Evolutionary conservation across 208 protist species (phyloP).

Genomic region (Strigomonas culicis): DNA sequence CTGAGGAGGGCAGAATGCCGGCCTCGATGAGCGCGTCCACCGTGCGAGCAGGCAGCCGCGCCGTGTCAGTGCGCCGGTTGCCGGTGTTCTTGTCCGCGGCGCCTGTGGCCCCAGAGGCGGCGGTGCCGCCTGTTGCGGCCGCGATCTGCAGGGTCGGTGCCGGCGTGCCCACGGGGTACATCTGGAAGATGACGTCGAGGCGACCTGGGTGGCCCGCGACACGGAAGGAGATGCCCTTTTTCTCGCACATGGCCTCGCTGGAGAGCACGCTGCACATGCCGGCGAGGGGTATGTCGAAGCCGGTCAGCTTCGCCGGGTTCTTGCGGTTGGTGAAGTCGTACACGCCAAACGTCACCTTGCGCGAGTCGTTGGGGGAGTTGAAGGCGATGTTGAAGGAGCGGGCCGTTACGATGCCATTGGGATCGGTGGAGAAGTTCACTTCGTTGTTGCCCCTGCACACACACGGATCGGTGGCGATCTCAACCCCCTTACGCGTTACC

Average conservation of each 20-base stretch:
- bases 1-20: conserved; percentile 43
- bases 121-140: conserved; percentile 4
- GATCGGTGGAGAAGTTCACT: conserved; percentile 59
- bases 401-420: conserved; percentile 34
- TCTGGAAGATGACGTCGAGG: conserved; percentile 82
- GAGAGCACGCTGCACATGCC: conserved; percentile 89
- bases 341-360: conserved; percentile 68
- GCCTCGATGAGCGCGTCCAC: conserved; percentile 58
- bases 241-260: conserved; percentile 80
- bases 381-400: conserved; percentile 68
- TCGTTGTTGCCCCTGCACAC: conserved; percentile 56
- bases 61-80: conserved; percentile 11
- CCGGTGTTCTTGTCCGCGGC: neutral
- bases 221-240: conserved; percentile 81
- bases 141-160: conserved; percentile 39
- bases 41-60: conserved; percentile 44
- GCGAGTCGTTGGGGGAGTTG: conserved; percentile 75
- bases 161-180: conserved; percentile 70
- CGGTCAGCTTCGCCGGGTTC: conserved; percentile 68
- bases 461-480: conserved; percentile 61
- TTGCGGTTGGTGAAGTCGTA: conserved; percentile 84
- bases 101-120: neutral
- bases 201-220: conserved; percentile 65
- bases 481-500: conserved; percentile 68
- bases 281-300: conserved; percentile 81